A percentile compares a stretch with the other conserved stretches of the same genome.
These are phyloP conservation scores for Suillus paluster DNA, from an alignment of 768 basidiomycete genomes.

Conservation along the genomic window DNA sequence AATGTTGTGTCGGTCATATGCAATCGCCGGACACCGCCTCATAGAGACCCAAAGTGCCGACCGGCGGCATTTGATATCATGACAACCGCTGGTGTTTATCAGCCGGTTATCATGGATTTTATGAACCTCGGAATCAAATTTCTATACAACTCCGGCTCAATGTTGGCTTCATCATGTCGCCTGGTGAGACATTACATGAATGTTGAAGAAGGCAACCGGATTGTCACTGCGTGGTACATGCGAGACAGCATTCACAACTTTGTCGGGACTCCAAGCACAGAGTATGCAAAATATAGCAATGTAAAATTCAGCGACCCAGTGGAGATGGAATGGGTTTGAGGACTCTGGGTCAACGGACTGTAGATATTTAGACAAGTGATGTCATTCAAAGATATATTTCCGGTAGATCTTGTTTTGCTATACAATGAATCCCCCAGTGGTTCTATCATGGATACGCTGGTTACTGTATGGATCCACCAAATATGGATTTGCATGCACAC, in stretches of 20 bases:
- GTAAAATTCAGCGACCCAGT: too few species aligned
- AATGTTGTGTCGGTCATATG: background rate
- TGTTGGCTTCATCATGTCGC: background rate
- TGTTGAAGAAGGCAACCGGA: background rate
- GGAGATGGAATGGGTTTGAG: too few species aligned
- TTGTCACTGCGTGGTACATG: constrained; percentile 1
- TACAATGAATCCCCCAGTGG: background rate
- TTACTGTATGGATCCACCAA: background rate
- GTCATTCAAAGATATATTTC: background rate
- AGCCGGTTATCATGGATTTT: background rate
- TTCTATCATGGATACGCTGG: background rate
- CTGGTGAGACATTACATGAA: background rate
- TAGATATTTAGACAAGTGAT: background rate
- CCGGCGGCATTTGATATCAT: background rate
- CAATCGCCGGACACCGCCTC: background rate
- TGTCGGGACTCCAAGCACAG: background rate
- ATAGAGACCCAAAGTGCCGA: background rate
- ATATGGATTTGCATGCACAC: background rate
- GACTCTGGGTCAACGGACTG: background rate
- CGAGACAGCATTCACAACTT: background rate
- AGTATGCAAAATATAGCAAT: background rate
- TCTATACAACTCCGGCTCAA: background rate
- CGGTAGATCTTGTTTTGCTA: background rate
- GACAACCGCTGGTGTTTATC: background rate
- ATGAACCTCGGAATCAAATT: background rate